Evolutionary conservation across 1,139 yeast genomes (phyloP), one percentile per base, ranked within the genome.

Genomic region (Geotrichum citri-aurantii): DNA sequence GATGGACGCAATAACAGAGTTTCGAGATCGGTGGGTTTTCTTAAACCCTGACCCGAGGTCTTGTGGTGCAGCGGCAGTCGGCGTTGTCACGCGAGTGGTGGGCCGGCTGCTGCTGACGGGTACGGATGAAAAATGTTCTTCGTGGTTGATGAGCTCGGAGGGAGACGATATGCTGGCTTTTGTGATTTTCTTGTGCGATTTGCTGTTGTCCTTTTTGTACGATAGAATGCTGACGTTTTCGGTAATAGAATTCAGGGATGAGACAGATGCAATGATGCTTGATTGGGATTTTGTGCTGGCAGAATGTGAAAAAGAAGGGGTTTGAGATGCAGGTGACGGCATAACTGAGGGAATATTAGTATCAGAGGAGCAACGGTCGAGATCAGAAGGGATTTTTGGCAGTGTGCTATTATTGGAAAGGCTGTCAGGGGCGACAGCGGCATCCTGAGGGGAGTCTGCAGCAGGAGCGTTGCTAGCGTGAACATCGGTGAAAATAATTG

Each of bases 121-220:
- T 12, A 17, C 26, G 6, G 53, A 33, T n/a, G 59, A 17, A 59
- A 65, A 64, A 55, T 58, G 66, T 5, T 66, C 68, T 27, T 59
- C 62, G 10, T 63, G 61, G 46, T 66, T 63, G 17, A 62, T 61
- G 29, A 60, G 40, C 3, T 61, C 59, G 0, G 68, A 62, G 1
- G 70, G 70, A 19, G 60, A 62, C 19, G 69, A 66, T 50, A 67
- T 67, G 27, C 60, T 57, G n/a, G 59, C 59, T 55, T 67, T 67
- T 51, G 63, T 57, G 27, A 67, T 60, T 52, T 54, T 62, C 59
- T 51, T 62, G 63, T 50, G 55, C 55, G n/a, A 60, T 62, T 33
- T 62, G 40, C 42, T 61, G 62, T 47, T 49, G 12, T 65, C 66
- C 47, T 59, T 65, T 52, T 67, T 67, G 58, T 61, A 66, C 8